These are phyloP conservation scores for Dioscorea dumetorum DNA, from an alignment of 106 monocot genomes.

Conservation along the genomic window DNA sequence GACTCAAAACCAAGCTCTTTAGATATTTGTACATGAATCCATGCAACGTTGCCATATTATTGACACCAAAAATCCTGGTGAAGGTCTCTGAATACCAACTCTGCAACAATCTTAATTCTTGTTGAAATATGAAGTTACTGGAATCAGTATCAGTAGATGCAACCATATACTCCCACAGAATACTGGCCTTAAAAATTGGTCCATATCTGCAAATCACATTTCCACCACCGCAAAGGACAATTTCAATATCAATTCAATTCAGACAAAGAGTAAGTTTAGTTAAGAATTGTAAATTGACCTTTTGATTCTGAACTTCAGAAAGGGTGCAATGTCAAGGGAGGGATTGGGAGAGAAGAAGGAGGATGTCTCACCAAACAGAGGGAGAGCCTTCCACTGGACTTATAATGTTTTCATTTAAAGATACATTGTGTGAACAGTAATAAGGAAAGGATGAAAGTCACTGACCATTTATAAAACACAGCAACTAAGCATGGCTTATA, in stretches of 20 bases:
- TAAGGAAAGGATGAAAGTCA: not conserved
- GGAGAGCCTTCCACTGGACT: not conserved
- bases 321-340: not conserved
- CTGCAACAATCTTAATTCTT: not conserved
- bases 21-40: slow-evolving; percentile 7
- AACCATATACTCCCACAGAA: not conserved
- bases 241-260: too few relatives aligned
- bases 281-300: not conserved
- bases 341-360: slow-evolving; percentile 3
- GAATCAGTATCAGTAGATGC: not conserved
- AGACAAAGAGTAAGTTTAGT: not conserved
- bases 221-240: not conserved
- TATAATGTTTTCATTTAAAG: not conserved
- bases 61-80: not conserved
- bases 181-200: slow-evolving; percentile 1
- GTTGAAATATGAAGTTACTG: not conserved
- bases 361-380: slow-evolving; percentile 1
- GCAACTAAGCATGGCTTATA: too few relatives aligned
- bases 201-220: not conserved
- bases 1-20: not conserved
- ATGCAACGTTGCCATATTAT: not conserved
- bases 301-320: not conserved
- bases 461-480: too few relatives aligned
- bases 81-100: not conserved
- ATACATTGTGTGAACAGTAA: not conserved